phyloP scores from a whole-genome alignment of 495 filamentous ascomycete genomes.

The Penicillium simplicissimum region DNA sequence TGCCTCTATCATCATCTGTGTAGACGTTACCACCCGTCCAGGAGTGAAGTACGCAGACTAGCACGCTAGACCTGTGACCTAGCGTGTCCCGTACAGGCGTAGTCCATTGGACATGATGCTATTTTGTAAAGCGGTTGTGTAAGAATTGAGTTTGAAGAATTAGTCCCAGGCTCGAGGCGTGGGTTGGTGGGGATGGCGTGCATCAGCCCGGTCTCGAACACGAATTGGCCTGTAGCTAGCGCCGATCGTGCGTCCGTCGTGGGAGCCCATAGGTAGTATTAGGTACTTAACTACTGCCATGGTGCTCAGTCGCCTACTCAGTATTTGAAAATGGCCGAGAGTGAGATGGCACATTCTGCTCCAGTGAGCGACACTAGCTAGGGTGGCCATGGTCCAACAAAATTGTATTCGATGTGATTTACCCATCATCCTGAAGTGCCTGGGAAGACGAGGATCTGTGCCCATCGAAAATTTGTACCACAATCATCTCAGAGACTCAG shows the following conservation, averaged over 20 bases:
- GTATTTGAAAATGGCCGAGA: background rate
- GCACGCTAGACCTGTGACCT: background rate
- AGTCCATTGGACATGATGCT: background rate
- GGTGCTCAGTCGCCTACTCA: background rate
- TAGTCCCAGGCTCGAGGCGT: background rate
- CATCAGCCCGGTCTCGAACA: background rate
- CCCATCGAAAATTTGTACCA: too few relatives aligned
- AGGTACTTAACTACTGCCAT: background rate
- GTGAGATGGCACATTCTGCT: background rate
- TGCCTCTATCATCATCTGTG: background rate
- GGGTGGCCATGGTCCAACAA: background rate
- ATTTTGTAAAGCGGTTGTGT: constrained; percentile 8
- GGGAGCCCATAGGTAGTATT: constrained; percentile 1
- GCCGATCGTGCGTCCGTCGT: constrained; percentile 7
- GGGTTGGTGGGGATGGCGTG: background rate
- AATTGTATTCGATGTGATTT: too few relatives aligned
- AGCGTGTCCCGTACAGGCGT: background rate
- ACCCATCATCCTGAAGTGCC: too few relatives aligned
- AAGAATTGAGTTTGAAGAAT: constrained; percentile 7
- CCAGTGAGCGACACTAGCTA: background rate
- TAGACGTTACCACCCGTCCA: background rate
- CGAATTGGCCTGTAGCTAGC: constrained; percentile 1
- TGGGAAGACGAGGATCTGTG: too few relatives aligned
- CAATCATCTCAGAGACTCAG: background rate
- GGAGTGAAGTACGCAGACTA: background rate